Evolutionary conservation across 2,329 filamentous ascomycete genomes (phyloP).

Genomic region (Verticillium tricorpus): DNA sequence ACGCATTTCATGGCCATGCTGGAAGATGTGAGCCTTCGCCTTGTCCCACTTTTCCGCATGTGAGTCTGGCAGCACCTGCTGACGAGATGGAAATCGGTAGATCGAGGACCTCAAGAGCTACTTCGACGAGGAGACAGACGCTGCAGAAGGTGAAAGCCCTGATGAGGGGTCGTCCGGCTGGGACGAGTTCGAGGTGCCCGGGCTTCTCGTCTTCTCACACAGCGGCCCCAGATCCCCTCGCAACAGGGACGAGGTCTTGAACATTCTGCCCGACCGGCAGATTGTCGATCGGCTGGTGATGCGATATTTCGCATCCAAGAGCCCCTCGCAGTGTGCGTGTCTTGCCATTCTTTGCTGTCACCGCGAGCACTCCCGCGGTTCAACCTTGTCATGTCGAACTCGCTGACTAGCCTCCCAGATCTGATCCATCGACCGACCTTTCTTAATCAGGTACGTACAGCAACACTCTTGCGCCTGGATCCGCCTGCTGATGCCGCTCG

Average conservation of each 20-base stretch:
- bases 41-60: background rate
- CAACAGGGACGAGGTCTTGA: conserved; percentile 41
- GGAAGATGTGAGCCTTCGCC: conserved; percentile 44
- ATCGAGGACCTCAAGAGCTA: conserved; percentile 56
- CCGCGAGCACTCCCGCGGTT: background rate
- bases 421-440: conserved; percentile 51
- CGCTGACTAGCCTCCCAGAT: conserved; percentile 28
- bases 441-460: conserved; percentile 31
- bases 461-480: background rate
- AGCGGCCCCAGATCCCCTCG: conserved; percentile 22
- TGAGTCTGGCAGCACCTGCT: background rate
- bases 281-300: conserved; percentile 47
- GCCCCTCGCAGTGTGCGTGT: conserved; percentile 44
- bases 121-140: conserved; percentile 43
- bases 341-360: background rate
- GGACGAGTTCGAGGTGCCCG: conserved; percentile 31
- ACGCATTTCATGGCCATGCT: conserved; percentile 58
- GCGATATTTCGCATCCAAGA: conserved; percentile 49
- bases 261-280: conserved; percentile 39
- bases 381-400: conserved; percentile 4
- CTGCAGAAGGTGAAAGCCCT: conserved; percentile 26
- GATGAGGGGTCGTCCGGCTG: conserved; percentile 15
- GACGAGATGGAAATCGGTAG: conserved; percentile 23
- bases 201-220: conserved; percentile 37
- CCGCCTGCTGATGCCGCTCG: background rate